Percentiles rank a stretch among this genome's conserved stretches.
Conservation (phyloP, 768 basidiomycete species). For the Clitopilus hobsonii region DNA sequence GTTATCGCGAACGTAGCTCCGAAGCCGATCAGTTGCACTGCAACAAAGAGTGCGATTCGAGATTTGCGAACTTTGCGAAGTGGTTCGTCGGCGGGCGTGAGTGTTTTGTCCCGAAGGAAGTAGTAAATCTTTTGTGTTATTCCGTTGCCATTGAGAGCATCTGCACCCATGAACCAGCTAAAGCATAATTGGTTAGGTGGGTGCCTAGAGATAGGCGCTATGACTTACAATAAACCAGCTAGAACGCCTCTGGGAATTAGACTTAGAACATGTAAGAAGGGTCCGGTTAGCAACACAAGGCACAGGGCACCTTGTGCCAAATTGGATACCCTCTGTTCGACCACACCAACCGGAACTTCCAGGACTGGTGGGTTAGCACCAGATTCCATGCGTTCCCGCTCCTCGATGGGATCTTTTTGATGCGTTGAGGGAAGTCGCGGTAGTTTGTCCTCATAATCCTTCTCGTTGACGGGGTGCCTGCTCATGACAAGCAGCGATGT, state of each 20-base stretch:
- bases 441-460: conserved; percentile 27
- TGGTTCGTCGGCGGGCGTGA: conserved; percentile 65
- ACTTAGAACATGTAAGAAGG: conserved; percentile 74
- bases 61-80: conserved; percentile 71
- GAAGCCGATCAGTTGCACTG: conserved; percentile 77
- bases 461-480: conserved; percentile 26
- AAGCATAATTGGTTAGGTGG: neutral
- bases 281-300: conserved; percentile 75
- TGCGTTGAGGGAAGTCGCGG: conserved; percentile 3
- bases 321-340: conserved; percentile 93
- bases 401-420: conserved; percentile 8
- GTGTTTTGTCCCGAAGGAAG: conserved; percentile 64
- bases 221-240: conserved; percentile 78
- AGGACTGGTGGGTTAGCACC: conserved; percentile 2
- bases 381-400: conserved; percentile 8
- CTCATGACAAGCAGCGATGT: conserved; percentile 73
- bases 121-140: conserved; percentile 80
- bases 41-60: conserved; percentile 66
- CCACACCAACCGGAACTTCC: conserved; percentile 67
- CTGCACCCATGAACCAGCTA: conserved; percentile 91
- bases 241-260: conserved; percentile 81
- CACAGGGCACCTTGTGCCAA: conserved; percentile 78
- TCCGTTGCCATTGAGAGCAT: conserved; percentile 75
- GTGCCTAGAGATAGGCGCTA: neutral
- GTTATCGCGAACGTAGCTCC: conserved; percentile 88